These are phyloP conservation scores for Trypanosoma platydactyli DNA, from an alignment of 208 protist genomes.

Conservation along the genomic window DNA sequence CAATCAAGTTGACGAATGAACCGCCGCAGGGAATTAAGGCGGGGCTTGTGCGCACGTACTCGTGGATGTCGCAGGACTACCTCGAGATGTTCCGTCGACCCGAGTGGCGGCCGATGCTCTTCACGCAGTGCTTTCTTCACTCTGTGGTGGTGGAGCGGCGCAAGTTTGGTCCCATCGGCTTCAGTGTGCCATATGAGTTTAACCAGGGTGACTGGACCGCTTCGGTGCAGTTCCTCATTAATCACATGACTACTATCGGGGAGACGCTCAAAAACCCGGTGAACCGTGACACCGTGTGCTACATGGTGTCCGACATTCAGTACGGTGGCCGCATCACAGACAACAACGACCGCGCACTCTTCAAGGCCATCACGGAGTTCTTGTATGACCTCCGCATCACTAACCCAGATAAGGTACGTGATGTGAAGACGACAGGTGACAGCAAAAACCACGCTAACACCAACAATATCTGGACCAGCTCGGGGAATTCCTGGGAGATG, in stretches of 20 bases:
- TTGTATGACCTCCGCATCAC: slow-evolving; percentile 92
- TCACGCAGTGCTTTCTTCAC: slow-evolving; percentile 97
- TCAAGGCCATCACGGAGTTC: slow-evolving; percentile 97
- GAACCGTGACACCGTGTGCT: slow-evolving; percentile 94
- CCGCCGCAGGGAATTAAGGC: slow-evolving; percentile 97
- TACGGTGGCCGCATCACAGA: slow-evolving; percentile 99
- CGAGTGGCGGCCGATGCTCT: slow-evolving; percentile 97
- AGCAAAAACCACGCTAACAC: background rate
- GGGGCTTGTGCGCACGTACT: slow-evolving; percentile 95
- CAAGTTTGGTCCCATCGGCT: slow-evolving; percentile 99
- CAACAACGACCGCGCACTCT: slow-evolving; percentile 97
- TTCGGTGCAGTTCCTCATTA: slow-evolving; percentile 97
- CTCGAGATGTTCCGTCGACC: slow-evolving; percentile 95
- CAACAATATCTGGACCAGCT: background rate
- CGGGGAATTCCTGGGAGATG: slow-evolving; percentile 22
- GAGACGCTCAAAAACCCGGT: slow-evolving; percentile 93
- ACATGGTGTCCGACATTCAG: slow-evolving; percentile 99
- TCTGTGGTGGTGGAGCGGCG: slow-evolving; percentile 96
- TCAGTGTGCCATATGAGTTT: slow-evolving; percentile 99
- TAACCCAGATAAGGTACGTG: slow-evolving; percentile 85
- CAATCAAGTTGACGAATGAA: slow-evolving; percentile 99
- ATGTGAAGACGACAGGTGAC: slow-evolving; percentile 40
- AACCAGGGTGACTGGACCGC: slow-evolving; percentile 97
- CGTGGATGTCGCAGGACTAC: slow-evolving; percentile 96
- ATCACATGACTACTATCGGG: slow-evolving; percentile 97